These are phyloP conservation scores for Lonicera japonica DNA, from an alignment of 129 eudicot genomes.

Conservation along the genomic window DNA sequence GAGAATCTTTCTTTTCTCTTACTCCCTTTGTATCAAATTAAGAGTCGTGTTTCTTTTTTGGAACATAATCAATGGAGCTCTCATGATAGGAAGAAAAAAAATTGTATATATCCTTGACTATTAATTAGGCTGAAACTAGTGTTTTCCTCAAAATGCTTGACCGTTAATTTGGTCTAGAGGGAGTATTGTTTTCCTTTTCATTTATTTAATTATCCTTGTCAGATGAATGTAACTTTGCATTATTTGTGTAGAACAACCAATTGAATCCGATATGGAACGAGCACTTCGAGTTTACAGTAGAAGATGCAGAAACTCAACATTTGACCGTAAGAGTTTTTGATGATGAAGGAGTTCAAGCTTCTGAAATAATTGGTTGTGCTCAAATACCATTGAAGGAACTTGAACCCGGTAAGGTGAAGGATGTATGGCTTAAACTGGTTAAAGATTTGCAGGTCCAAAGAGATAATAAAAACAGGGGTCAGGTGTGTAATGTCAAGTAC, in stretches of 20 bases:
- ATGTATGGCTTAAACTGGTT: constrained; percentile 75
- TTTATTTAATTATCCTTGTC: background rate
- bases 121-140: no score
- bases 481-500: constrained; percentile 35
- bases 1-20: background rate
- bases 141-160: no score
- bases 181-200: background rate
- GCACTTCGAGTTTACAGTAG: constrained; percentile 80
- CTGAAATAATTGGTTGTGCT: constrained; percentile 83
- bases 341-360: constrained; percentile 89
- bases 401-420: constrained; percentile 82
- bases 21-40: background rate
- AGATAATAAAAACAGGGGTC: constrained; percentile 77
- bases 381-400: constrained; percentile 48
- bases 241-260: constrained; percentile 52
- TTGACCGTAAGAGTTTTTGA: constrained; percentile 74
- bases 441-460: constrained; percentile 77
- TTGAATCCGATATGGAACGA: constrained; percentile 97
- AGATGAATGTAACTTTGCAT: background rate
- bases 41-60: no score
- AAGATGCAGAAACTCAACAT: constrained; percentile 70
- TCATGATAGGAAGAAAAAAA: no score
- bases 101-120: no score
- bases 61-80: no score
- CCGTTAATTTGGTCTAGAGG: no score